Conservation (phyloP, 2,329 filamentous ascomycete genomes). For the Camillea tinctor region DNA sequence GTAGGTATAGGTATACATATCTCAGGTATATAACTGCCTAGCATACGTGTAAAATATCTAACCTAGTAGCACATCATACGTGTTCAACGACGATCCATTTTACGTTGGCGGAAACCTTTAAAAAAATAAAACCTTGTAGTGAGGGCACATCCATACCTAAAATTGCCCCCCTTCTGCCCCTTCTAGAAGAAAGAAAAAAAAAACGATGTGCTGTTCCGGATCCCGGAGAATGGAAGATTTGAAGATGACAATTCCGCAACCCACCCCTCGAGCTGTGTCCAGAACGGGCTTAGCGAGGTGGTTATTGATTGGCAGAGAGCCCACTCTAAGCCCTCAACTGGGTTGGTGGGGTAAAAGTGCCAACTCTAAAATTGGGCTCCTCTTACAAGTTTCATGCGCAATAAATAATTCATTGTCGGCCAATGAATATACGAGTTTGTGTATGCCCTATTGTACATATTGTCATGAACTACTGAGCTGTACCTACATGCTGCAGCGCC, state of each 20-base stretch:
- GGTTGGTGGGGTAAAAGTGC: slow-evolving; percentile 9
- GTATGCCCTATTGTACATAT: not conserved
- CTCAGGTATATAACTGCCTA: no score
- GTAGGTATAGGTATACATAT: no score
- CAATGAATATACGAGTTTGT: slow-evolving; percentile 1
- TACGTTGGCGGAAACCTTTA: not conserved
- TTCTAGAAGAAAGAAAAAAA: not conserved
- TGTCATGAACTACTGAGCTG: not conserved
- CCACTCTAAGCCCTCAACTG: not conserved
- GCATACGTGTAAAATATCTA: not conserved
- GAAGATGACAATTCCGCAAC: not conserved
- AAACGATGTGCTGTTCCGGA: not conserved
- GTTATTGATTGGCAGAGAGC: not conserved
- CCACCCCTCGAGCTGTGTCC: not conserved
- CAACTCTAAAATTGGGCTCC: slow-evolving; percentile 25
- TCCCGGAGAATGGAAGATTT: not conserved
- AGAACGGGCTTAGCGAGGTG: not conserved
- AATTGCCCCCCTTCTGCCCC: no score
- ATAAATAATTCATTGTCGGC: slow-evolving; percentile 8
- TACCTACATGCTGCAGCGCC: not conserved
- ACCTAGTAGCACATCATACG: not conserved
- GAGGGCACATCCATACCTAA: no score
- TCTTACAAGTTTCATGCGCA: slow-evolving; percentile 20
- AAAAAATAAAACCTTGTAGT: not conserved
- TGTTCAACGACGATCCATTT: not conserved